These are phyloP conservation scores for Aspergillus bombycis DNA, from an alignment of 2,329 filamentous ascomycete species.

Conservation along the genomic window DNA sequence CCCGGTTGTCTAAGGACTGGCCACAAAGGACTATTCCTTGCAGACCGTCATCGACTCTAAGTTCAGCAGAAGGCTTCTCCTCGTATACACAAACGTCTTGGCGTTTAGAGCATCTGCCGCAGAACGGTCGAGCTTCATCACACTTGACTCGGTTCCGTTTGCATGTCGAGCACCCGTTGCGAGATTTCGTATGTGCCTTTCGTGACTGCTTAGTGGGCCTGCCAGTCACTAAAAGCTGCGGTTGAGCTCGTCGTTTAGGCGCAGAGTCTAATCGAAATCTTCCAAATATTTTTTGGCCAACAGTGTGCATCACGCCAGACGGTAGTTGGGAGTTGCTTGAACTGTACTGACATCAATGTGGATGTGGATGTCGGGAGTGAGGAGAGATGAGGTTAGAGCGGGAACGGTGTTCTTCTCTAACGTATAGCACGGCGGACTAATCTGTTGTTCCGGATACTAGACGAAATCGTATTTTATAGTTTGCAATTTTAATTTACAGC, in stretches of 20 bases:
- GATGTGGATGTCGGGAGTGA: too few species aligned
- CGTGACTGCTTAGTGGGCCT: not conserved
- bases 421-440: too few species aligned
- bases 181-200: not conserved
- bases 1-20: not conserved
- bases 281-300: not conserved
- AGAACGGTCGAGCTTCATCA: not conserved
- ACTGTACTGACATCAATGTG: too few species aligned
- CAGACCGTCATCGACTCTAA: not conserved
- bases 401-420: too few species aligned
- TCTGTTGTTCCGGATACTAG: too few species aligned
- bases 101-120: not conserved
- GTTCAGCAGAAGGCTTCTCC: not conserved
- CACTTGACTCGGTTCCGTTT: not conserved
- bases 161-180: not conserved
- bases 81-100: not conserved
- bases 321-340: too few species aligned
- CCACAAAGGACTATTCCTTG: not conserved
- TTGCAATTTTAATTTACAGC: too few species aligned
- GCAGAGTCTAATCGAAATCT: not conserved
- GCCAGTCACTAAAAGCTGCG: not conserved
- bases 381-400: too few species aligned
- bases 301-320: not conserved
- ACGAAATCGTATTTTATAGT: too few species aligned
- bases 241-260: not conserved